phyloP scores from a whole-genome alignment of 2,329 filamentous ascomycete species.

The Colletotrichum godetiae region DNA sequence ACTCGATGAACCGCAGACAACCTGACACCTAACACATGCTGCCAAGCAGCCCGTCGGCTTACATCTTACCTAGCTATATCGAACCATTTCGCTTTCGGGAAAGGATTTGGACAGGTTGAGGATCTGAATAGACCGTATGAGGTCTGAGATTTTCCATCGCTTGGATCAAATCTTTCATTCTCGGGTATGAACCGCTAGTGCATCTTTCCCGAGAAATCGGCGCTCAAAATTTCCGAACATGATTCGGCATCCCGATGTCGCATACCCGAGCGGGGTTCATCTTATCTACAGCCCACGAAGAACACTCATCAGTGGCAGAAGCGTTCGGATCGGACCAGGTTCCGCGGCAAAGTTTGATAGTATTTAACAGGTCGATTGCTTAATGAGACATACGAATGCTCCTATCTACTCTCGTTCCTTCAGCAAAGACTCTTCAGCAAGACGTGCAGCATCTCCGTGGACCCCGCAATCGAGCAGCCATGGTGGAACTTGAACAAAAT shows the following conservation, averaged over 20 bases:
- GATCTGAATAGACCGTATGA: neutral
- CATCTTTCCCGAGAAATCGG: slow-evolving; percentile 12
- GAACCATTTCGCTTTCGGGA: neutral
- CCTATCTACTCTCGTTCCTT: neutral
- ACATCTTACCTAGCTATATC: no score
- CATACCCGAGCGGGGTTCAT: slow-evolving; percentile 29
- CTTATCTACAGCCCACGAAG: neutral
- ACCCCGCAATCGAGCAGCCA: neutral
- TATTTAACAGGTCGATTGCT: neutral
- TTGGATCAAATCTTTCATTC: neutral
- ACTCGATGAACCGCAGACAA: neutral
- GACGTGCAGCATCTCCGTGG: neutral
- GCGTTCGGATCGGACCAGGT: no score
- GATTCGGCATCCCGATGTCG: slow-evolving; percentile 18
- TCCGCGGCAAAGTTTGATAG: neutral
- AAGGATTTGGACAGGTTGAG: neutral
- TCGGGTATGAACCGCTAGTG: neutral
- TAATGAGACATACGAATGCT: neutral
- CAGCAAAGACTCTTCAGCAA: neutral
- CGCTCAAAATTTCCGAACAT: neutral
- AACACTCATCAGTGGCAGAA: neutral
- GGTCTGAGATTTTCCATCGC: no score
- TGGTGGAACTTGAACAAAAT: neutral
- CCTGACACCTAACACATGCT: neutral
- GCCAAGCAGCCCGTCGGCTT: neutral